phyloP scores from a whole-genome alignment of 2,329 filamentous ascomycete species.

The Mycosphaerella sp. region DNA sequence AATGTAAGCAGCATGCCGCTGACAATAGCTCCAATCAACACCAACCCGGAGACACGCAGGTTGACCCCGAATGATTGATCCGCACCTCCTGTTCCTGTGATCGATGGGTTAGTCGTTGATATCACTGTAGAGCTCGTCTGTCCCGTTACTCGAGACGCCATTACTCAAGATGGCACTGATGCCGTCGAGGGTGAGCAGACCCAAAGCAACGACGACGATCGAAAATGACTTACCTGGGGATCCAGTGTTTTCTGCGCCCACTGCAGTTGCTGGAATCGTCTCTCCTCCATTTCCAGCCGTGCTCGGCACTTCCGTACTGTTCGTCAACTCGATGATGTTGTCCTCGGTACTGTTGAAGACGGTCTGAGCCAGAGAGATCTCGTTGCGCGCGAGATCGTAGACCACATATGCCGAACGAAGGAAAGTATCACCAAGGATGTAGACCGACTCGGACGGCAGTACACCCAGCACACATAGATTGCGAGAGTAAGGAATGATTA shows the following conservation, averaged over 20 bases:
- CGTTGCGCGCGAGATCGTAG: conserved; percentile 55
- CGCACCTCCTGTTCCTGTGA: neutral
- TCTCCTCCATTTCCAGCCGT: conserved; percentile 6
- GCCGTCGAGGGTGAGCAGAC: neutral
- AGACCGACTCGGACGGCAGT: conserved; percentile 36
- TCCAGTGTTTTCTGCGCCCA: conserved; percentile 4
- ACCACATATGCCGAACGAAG: conserved; percentile 59
- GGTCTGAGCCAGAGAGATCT: conserved; percentile 56
- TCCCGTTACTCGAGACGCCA: neutral
- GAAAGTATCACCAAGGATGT: conserved; percentile 57
- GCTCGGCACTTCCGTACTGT: conserved; percentile 5
- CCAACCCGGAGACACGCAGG: conserved; percentile 1
- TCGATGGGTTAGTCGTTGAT: neutral
- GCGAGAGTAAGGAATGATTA: conserved; percentile 43
- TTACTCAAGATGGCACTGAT: neutral
- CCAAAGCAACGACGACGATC: neutral
- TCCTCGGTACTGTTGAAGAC: conserved; percentile 51
- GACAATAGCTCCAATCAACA: neutral
- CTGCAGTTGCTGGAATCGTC: conserved; percentile 8
- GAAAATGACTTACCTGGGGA: conserved; percentile 3
- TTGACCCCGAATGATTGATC: neutral
- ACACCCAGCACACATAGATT: conserved; percentile 10
- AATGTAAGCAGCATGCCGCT: conserved; percentile 1
- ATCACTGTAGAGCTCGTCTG: neutral
- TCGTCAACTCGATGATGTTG: conserved; percentile 49